Evolutionary conservation across 2,329 filamentous ascomycete species (phyloP), one percentile per base, ranked within the genome.

Genomic region (Diplodia seriata): DNA sequence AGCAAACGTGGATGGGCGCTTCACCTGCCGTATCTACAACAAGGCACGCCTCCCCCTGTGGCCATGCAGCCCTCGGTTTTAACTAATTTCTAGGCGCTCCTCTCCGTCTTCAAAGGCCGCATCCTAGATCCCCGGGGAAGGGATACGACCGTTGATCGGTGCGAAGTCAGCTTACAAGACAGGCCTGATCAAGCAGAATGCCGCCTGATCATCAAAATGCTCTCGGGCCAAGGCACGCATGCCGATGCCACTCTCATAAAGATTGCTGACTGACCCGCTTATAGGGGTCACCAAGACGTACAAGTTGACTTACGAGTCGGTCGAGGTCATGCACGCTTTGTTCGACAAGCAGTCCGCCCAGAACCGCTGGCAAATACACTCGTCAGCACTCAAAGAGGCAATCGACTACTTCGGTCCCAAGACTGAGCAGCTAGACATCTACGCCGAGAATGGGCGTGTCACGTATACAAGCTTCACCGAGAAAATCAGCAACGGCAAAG

Each of bases 381-480:
- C 91, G 2, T 84, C 87, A 68, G 89, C 89, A 0, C 79, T 94
- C 63, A 87, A 90, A 70, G 90, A 93, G 73, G 86, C 93, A 70
- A 89, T 92, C 79, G 91, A 94, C 69, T 91, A 93, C 74, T 94
- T 94, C 74, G 90, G 91, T 0, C 90, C 90, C 1, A 91, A 90
- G 5, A 92, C 92, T 38, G 91, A 94, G 76, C 90, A 93, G 71
- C 85, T 94, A 2, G 91, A 94, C 72, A 90, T 94, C 70, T 90
- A 91, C 74, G 88, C 89, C 14, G 88, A 91, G 65, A 86, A 90
- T 56, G 89, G 82, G 11, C 85, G 86, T 69, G 85, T 91, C 18
- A 91, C 91, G 68, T 92, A 94, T 73, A 92, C 91, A 31, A 93
- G 91, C 75, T 94, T 91, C 74, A 93, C 91, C 0, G 91, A 94